Evolutionary conservation across 164 flowering plant genomes (phyloP).

Genomic region (Euptelea pleiosperma): DNA sequence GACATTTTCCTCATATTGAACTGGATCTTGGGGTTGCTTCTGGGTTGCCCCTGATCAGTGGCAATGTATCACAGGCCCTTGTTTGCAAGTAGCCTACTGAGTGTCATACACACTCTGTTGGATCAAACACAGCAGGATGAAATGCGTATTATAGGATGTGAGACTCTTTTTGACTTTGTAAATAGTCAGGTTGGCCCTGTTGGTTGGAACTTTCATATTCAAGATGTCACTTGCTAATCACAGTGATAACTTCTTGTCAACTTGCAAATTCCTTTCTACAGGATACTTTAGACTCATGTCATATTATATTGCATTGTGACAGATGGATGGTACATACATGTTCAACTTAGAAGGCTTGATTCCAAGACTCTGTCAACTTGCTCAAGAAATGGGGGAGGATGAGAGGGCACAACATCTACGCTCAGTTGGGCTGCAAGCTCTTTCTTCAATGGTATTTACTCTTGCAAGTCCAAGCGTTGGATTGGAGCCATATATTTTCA

Average conservation of each 20-base stretch:
- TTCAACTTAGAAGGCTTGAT: conserved; percentile 75
- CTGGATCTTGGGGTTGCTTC: no score
- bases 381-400: conserved; percentile 72
- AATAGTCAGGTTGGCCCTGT: no score
- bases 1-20: no score
- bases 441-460: conserved; percentile 77
- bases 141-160: conserved; percentile 65
- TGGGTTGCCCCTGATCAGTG: no score
- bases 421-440: conserved; percentile 64
- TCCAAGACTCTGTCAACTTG: conserved; percentile 75
- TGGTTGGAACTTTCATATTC: conserved; percentile 5
- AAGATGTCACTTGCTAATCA: not conserved
- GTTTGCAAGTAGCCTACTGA: no score
- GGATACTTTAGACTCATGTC: conserved; percentile 7
- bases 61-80: no score
- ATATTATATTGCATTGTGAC: conserved; percentile 20
- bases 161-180: no score
- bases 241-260: no score
- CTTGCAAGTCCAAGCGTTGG: no score
- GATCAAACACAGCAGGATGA: conserved; percentile 76
- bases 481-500: no score
- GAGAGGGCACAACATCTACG: conserved; percentile 43
- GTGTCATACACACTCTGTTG: no score
- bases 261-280: no score
- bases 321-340: conserved; percentile 77